Percentiles rank a stretch among this genome's conserved stretches.
phyloP scores from a whole-genome alignment of 23 red algal species.

The Gracilaria caudata region DNA sequence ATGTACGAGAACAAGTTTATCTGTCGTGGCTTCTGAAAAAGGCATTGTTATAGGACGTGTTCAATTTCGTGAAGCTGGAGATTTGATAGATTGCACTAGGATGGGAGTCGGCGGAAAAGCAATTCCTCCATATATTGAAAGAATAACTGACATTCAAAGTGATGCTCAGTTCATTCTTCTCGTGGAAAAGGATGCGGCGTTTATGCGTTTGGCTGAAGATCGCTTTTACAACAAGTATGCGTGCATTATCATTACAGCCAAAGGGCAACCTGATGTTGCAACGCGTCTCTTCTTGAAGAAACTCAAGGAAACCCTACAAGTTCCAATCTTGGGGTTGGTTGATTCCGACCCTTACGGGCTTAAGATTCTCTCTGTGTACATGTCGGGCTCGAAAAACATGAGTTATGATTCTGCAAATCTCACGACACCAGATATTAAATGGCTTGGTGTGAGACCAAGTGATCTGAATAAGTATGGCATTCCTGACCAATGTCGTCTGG shows the following conservation, averaged over 20 bases:
- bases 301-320: conserved; percentile 61
- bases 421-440: conserved; percentile 96
- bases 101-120: conserved; percentile 98
- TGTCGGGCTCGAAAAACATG: conserved; percentile 96
- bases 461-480: conserved; percentile 90
- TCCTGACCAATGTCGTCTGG: conserved; percentile 90
- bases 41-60: conserved; percentile 92
- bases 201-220: conserved; percentile 94
- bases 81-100: conserved; percentile 87
- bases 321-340: conserved; percentile 92
- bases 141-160: conserved; percentile 86
- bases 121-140: conserved; percentile 92
- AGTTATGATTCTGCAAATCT: conserved; percentile 96
- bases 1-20: conserved; percentile 85
- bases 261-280: conserved; percentile 94
- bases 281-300: conserved; percentile 86
- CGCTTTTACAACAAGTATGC: conserved; percentile 90
- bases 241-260: conserved; percentile 94
- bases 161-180: conserved; percentile 92
- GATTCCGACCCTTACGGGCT: conserved; percentile 95
- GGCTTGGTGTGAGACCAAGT: conserved; percentile 88
- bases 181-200: conserved; percentile 95
- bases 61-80: conserved; percentile 90
- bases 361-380: conserved; percentile 95
- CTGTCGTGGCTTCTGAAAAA: conserved; percentile 95